These are phyloP conservation scores for Trematosphaeria pertusa DNA, from an alignment of 2,329 filamentous ascomycete genomes.

Conservation along the genomic window DNA sequence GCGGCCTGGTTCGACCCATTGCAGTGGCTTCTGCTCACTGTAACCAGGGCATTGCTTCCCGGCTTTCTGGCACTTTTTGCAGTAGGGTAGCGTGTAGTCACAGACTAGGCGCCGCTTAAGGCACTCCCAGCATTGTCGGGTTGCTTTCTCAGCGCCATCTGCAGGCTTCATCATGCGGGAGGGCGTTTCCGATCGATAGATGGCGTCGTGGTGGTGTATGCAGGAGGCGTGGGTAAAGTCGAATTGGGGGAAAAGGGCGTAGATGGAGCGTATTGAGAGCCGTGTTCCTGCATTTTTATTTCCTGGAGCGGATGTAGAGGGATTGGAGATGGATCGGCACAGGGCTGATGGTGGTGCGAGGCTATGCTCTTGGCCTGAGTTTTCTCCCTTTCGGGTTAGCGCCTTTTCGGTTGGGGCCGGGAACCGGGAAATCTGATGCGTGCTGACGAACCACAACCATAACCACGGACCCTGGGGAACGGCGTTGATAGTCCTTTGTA, in stretches of 20 bases:
- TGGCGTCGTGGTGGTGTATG: no score
- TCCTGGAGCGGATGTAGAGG: constrained; percentile 14
- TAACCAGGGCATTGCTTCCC: constrained; percentile 42
- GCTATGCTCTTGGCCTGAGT: constrained; percentile 3
- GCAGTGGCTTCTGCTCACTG: constrained; percentile 40
- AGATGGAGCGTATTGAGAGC: constrained; percentile 6
- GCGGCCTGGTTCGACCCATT: constrained; percentile 40
- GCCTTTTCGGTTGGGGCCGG: no score
- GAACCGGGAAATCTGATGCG: no score
- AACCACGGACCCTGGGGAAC: no score
- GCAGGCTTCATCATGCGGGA: constrained; percentile 18
- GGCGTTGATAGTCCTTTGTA: no score
- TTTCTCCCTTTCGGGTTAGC: constrained; percentile 8
- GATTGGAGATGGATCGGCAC: constrained; percentile 4
- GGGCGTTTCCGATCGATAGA: no score
- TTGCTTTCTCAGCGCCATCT: constrained; percentile 28
- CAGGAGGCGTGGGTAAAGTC: no score
- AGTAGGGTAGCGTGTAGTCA: constrained; percentile 39
- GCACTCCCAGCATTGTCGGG: constrained; percentile 44
- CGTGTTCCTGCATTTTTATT: constrained; percentile 30
- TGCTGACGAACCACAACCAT: no score
- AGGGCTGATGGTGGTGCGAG: constrained; percentile 3
- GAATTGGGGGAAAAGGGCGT: constrained; percentile 10
- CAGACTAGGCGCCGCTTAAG: constrained; percentile 41
- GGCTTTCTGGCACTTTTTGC: constrained; percentile 38